A percentile compares a stretch with the other conserved stretches of the same genome.
These are phyloP conservation scores for Pleurostoma richardsiae DNA, from an alignment of 2,329 filamentous ascomycete genomes.

Conservation along the genomic window DNA sequence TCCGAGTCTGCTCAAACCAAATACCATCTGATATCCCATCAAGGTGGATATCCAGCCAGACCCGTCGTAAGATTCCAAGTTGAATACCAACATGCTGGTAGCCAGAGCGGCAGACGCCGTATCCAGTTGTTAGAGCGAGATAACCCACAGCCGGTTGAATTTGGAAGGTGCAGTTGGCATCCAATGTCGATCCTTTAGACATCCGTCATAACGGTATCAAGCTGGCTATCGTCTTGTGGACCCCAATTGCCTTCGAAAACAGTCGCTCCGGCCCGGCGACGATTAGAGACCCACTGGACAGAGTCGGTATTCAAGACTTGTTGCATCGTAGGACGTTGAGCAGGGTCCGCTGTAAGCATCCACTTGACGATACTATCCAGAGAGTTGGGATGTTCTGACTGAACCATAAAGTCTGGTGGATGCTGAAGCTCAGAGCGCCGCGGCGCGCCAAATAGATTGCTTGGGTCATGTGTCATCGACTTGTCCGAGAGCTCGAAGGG, in stretches of 20 bases:
- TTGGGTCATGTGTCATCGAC: conserved; percentile 23
- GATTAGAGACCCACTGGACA: conserved; percentile 71
- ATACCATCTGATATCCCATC: background rate
- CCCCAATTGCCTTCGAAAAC: conserved; percentile 97
- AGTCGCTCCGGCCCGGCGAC: conserved; percentile 82
- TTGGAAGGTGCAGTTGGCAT: conserved; percentile 10
- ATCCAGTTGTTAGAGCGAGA: conserved; percentile 25
- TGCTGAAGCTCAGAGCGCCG: conserved; percentile 48
- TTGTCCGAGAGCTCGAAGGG: conserved; percentile 11
- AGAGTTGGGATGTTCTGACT: conserved; percentile 65
- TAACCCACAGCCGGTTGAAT: conserved; percentile 8
- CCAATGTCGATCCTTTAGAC: conserved; percentile 31
- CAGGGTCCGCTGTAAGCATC: conserved; percentile 79
- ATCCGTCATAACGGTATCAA: conserved; percentile 57
- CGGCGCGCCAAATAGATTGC: conserved; percentile 39
- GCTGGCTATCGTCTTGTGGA: conserved; percentile 52
- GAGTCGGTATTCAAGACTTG: conserved; percentile 70
- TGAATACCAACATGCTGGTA: conserved; percentile 3
- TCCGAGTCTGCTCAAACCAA: background rate
- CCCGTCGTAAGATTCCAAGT: conserved; percentile 14
- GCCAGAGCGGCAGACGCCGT: conserved; percentile 8
- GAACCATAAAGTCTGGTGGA: conserved; percentile 86
- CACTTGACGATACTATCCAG: conserved; percentile 79
- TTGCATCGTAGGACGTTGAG: conserved; percentile 66
- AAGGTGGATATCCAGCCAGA: conserved; percentile 16